Evolutionary conservation across 2,329 filamentous ascomycete species (phyloP).

Genomic region (Epichloe bromicola): DNA sequence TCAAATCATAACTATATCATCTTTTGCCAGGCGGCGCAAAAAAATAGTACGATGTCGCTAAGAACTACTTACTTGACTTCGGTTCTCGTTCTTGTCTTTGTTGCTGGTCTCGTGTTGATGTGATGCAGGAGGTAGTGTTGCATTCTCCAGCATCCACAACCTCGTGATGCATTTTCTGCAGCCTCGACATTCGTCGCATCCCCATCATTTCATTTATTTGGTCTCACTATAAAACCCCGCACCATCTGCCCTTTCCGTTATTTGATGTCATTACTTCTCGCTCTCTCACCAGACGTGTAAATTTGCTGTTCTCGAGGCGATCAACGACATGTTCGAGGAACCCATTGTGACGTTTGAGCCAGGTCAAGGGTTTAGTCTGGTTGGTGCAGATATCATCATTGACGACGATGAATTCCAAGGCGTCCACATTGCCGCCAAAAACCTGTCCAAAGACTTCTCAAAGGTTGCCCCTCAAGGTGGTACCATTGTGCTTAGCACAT

Average conservation of each 20-base stretch:
- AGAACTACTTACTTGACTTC: not conserved
- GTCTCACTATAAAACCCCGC: not conserved
- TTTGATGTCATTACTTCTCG: not conserved
- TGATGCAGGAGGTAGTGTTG: slow-evolving; percentile 1
- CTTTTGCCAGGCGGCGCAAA: not conserved
- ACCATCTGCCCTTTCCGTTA: not conserved
- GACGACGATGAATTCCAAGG: slow-evolving; percentile 18
- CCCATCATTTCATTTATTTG: not conserved
- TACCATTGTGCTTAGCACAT: slow-evolving; percentile 6
- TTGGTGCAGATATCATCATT: slow-evolving; percentile 18
- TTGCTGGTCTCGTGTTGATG: slow-evolving; percentile 1
- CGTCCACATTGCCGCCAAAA: slow-evolving; percentile 20
- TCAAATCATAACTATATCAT: not conserved
- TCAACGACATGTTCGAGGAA: slow-evolving; percentile 14
- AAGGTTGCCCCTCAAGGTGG: slow-evolving; percentile 11
- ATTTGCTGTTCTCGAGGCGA: not conserved
- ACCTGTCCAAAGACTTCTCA: slow-evolving; percentile 17
- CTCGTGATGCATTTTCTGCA: slow-evolving; percentile 1
- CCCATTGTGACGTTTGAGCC: slow-evolving; percentile 14
- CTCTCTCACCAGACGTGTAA: not conserved
- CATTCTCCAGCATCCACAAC: not conserved
- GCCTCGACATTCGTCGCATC: not conserved
- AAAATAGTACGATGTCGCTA: not conserved
- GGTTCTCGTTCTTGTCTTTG: not conserved
- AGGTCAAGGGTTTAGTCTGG: slow-evolving; percentile 14